Base-by-base conservation (phyloP, 257 asterid genomes). In the Jasminum sambac region DNA sequence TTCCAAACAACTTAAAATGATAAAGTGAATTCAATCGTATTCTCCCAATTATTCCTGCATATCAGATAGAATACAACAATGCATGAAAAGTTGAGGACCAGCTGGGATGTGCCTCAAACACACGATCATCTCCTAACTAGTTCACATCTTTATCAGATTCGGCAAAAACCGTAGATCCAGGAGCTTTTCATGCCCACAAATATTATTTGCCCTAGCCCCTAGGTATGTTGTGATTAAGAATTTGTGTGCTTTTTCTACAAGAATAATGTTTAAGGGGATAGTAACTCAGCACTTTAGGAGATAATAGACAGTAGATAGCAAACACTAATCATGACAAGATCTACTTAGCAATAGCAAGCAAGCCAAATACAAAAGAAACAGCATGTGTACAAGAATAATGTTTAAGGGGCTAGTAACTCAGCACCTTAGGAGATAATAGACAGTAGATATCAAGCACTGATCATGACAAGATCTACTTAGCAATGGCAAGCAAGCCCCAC, bases 361-460 rank as follows among this genome's bases (percentile, higher is more conserved):
- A 64, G 37, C 48, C 50, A 64, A 39, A 64, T 19, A 64, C 40
- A 63, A 63, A 19, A 39, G 24, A 63, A 63, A 36, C 67, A 24
- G 0, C 60, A 55, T 1, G 14, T 24, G 2, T 14, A 43, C 17
- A 16, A 43, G n/a, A 40, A 43, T 43, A 14, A 13, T 2, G 9
- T 4, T 4, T 13, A 13, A 46, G 57, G 23, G 16, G 16, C 23
- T 13, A 46, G 19, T 13, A 52, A 11, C 30, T 19, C 26, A 19
- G 2, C 61, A 19, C 13, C 17, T 8, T 19, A 52, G 61, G 61
- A 52, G 10, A 52, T 17, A n/a, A 52, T 13, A 19, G 30, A 19
- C 21, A 21, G 48, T 19, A 17, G 5, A 39, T 11, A 10, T 10
- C 17, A 17, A 11, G 11, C 17, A 8, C 8, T 25, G 38, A 21